A percentile compares a stretch with the other conserved stretches of the same genome.
phyloP scores from a whole-genome alignment of 2,329 filamentous ascomycete genomes.

The Monosporascus sp. region DNA sequence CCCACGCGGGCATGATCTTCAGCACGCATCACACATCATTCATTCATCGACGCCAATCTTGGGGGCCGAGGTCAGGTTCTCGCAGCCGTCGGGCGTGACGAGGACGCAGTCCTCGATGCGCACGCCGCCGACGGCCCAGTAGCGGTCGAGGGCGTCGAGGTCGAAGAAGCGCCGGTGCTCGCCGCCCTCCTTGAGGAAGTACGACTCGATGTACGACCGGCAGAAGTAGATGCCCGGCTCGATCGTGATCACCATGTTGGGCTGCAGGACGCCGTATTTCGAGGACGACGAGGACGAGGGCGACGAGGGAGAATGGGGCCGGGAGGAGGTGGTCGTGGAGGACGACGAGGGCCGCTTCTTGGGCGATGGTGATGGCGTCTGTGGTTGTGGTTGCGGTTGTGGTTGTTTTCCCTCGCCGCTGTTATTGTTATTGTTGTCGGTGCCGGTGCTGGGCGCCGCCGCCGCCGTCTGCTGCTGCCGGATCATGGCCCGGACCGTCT shows the following conservation, averaged over 20 bases:
- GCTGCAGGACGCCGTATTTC: slow-evolving; percentile 35
- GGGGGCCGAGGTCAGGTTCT: slow-evolving; percentile 77
- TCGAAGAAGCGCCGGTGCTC: slow-evolving; percentile 61
- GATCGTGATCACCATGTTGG: slow-evolving; percentile 69
- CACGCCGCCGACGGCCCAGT: slow-evolving; percentile 79
- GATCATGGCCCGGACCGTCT: slow-evolving; percentile 25
- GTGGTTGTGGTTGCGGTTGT: not conserved
- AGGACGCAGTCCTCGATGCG: slow-evolving; percentile 89
- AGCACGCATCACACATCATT: not conserved
- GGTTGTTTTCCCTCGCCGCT: not conserved
- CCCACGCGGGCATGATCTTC: not conserved
- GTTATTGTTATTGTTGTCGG: slow-evolving; percentile 1
- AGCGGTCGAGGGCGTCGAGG: slow-evolving; percentile 56
- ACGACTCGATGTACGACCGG: slow-evolving; percentile 64
- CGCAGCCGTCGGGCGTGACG: slow-evolving; percentile 69
- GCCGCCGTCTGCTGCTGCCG: slow-evolving; percentile 12
- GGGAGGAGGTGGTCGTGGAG: not conserved
- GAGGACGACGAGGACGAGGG: slow-evolving; percentile 1
- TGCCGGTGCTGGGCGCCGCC: slow-evolving; percentile 1
- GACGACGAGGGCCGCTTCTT: not conserved
- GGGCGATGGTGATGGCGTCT: not conserved
- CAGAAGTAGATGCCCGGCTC: slow-evolving; percentile 80
- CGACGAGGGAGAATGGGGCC: slow-evolving; percentile 3
- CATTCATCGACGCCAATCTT: slow-evolving; percentile 59
- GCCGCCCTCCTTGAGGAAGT: slow-evolving; percentile 53